Evolutionary conservation across 768 basidiomycete genomes (phyloP).

Genomic region (Macrolepiota dolichaula): DNA sequence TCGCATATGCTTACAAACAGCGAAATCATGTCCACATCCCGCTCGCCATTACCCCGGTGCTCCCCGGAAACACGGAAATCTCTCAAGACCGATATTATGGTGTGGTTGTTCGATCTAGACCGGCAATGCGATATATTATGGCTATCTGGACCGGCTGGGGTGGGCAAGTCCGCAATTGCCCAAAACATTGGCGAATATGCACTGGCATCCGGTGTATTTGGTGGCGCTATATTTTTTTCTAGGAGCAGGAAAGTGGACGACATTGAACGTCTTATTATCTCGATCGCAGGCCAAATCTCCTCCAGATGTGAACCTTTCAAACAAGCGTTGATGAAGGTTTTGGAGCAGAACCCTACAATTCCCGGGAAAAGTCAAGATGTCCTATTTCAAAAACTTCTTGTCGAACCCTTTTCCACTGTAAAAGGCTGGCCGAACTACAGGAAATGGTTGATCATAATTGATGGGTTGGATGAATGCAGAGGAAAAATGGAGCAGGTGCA

Average conservation of each 20-base stretch:
- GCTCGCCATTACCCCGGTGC: conserved; percentile 11
- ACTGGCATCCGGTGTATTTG: not conserved
- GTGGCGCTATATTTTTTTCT: not conserved
- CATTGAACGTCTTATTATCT: not conserved
- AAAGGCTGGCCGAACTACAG: not conserved
- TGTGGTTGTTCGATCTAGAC: not conserved
- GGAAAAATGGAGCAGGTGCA: conserved; percentile 7
- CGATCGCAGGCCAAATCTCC: not conserved
- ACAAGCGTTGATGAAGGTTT: not conserved
- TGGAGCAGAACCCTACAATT: not conserved
- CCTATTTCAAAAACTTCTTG: not conserved
- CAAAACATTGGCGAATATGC: not conserved
- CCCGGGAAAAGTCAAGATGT: not conserved
- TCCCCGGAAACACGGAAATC: not conserved
- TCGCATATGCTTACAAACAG: not conserved
- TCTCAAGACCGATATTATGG: not conserved
- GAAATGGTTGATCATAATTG: not conserved
- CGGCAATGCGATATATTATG: not conserved
- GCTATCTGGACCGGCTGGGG: not conserved
- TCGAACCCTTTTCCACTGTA: not conserved
- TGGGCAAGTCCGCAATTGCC: not conserved
- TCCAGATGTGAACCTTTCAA: not conserved
- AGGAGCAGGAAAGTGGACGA: not conserved
- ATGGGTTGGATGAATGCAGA: conserved; percentile 15
- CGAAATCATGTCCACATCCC: conserved; percentile 14